Evolutionary conservation across 2,329 filamentous ascomycete genomes (phyloP).

Genomic region (Ascomycota sp.): DNA sequence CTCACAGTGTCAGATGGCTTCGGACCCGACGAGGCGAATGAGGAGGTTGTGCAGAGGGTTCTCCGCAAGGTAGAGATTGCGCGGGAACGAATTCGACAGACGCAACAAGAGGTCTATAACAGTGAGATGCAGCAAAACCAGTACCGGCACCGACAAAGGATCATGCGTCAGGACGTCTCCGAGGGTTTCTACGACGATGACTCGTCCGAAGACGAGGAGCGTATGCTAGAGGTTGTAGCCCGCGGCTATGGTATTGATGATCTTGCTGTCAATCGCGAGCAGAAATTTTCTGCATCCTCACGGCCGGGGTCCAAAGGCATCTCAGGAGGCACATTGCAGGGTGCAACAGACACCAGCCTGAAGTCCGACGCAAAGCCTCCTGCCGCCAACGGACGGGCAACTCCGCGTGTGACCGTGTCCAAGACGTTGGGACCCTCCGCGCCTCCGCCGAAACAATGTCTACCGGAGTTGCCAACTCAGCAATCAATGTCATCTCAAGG

Average conservation of each 20-base stretch:
- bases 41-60: constrained; percentile 30
- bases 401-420: constrained; percentile 5
- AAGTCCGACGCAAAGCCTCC: constrained; percentile 27
- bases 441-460: constrained; percentile 28
- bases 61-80: constrained; percentile 52
- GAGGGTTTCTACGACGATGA: constrained; percentile 44
- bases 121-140: constrained; percentile 7
- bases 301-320: constrained; percentile 43
- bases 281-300: constrained; percentile 32
- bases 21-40: constrained; percentile 14
- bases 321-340: constrained; percentile 64
- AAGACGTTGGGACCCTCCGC: constrained; percentile 10
- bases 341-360: constrained; percentile 32
- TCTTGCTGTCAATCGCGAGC: constrained; percentile 38
- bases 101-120: constrained; percentile 41
- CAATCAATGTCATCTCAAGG: constrained; percentile 19
- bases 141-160: constrained; percentile 11
- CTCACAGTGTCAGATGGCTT: constrained; percentile 35
- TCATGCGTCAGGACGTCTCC: constrained; percentile 7
- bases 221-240: constrained; percentile 73
- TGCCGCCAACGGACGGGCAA: constrained; percentile 44
- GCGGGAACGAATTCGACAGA: constrained; percentile 54
- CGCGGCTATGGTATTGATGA: constrained; percentile 65
- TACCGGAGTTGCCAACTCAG: constrained; percentile 21
- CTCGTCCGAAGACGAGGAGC: constrained; percentile 52